phyloP scores from a whole-genome alignment of 1,139 yeast genomes.

The Yamadazyma friedrichii region DNA sequence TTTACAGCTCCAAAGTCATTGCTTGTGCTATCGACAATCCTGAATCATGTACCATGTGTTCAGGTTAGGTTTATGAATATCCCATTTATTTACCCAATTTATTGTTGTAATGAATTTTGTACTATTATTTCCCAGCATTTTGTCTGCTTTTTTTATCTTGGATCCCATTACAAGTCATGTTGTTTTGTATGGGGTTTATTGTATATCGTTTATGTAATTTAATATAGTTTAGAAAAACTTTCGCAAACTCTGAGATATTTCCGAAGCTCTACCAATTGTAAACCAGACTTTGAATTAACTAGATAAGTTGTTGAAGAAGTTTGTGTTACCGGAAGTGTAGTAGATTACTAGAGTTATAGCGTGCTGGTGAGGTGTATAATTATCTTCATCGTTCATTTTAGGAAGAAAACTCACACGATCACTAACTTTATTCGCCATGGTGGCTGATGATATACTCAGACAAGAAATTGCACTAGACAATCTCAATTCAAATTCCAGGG shows the following conservation, averaged over 20 bases:
- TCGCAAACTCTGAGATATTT: too few relatives aligned
- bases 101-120: neutral
- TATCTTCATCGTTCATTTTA: too few relatives aligned
- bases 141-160: neutral
- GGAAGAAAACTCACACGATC: conserved; percentile 2
- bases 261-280: too few relatives aligned
- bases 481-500: conserved; percentile 1
- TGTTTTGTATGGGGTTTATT: neutral
- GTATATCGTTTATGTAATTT: conserved; percentile 2
- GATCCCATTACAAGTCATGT: neutral
- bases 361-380: too few relatives aligned
- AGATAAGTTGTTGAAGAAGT: too few relatives aligned
- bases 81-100: neutral
- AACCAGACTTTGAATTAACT: too few relatives aligned
- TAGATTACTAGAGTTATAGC: too few relatives aligned
- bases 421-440: neutral
- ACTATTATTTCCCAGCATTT: neutral
- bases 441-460: neutral
- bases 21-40: conserved; percentile 98
- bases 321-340: too few relatives aligned
- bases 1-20: conserved; percentile 87
- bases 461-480: conserved; percentile 5
- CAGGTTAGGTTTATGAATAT: conserved; percentile 56
- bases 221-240: neutral
- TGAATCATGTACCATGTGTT: conserved; percentile 98